Conservation (phyloP, 2,329 filamentous ascomycete species). For the Colletotrichum chlorophyti region DNA sequence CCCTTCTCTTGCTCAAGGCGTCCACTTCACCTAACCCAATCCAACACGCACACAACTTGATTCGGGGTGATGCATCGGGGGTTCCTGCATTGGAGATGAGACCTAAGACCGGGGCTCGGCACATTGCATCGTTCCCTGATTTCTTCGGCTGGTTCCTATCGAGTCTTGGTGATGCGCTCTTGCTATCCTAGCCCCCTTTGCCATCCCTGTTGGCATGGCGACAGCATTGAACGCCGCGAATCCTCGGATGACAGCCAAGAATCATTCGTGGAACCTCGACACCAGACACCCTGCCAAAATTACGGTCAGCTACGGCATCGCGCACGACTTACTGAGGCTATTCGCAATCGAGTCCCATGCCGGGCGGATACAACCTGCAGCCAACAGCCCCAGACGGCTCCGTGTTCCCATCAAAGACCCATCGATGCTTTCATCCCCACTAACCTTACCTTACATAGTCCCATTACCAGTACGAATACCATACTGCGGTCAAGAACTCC, state of each 20-base stretch:
- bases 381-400: constrained; percentile 15
- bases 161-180: constrained; percentile 28
- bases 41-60: constrained; percentile 14
- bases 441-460: constrained; percentile 1
- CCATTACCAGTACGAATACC: background rate
- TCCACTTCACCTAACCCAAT: constrained; percentile 16
- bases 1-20: constrained; percentile 10
- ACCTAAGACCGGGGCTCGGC: constrained; percentile 10
- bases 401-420: constrained; percentile 14
- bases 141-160: constrained; percentile 8
- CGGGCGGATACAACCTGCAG: constrained; percentile 11
- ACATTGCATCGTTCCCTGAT: constrained; percentile 14
- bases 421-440: constrained; percentile 14
- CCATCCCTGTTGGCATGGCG: constrained; percentile 21
- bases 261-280: background rate
- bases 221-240: constrained; percentile 16
- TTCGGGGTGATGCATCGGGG: constrained; percentile 3
- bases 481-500: background rate
- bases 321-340: constrained; percentile 7
- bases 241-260: constrained; percentile 13
- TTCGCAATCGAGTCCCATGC: constrained; percentile 2
- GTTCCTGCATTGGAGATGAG: constrained; percentile 28
- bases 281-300: constrained; percentile 9
- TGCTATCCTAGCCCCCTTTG: constrained; percentile 9
- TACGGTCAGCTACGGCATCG: background rate